Conservation (phyloP, 345 rosid species). For the Anacardium occidentale region DNA sequence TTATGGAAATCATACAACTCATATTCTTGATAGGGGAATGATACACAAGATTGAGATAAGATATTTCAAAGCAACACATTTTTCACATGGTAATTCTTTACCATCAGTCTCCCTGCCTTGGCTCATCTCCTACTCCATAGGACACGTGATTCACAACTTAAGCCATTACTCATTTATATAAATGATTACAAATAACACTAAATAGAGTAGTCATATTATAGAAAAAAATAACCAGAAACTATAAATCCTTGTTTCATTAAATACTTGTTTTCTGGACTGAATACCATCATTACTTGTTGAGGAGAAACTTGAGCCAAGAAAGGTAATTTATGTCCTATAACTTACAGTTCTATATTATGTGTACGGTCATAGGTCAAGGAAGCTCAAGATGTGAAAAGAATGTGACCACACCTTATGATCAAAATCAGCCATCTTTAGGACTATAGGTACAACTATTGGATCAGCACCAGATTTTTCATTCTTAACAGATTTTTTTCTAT, state of each 20-base stretch:
- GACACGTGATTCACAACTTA: neutral
- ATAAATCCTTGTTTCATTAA: no score
- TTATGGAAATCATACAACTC: neutral
- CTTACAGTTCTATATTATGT: neutral
- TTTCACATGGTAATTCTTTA: no score
- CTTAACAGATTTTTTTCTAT: constrained; percentile 26
- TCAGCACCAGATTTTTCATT: constrained; percentile 70
- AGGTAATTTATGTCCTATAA: neutral
- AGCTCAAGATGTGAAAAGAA: constrained; percentile 10
- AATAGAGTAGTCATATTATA: neutral
- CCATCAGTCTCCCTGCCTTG: no score
- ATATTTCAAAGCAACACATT: neutral
- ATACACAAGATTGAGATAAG: neutral
- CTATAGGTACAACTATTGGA: constrained; percentile 80
- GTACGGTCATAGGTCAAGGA: neutral
- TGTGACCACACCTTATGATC: constrained; percentile 72
- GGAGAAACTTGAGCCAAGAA: neutral
- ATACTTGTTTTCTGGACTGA: no score
- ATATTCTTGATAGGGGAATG: neutral
- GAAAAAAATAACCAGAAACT: neutral
- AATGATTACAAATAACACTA: neutral
- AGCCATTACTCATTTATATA: neutral
- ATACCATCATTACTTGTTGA: neutral
- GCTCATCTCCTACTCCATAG: no score
- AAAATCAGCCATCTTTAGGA: constrained; percentile 89